phyloP scores from a whole-genome alignment of 257 asterid genomes.

The Primulina eburnea region DNA sequence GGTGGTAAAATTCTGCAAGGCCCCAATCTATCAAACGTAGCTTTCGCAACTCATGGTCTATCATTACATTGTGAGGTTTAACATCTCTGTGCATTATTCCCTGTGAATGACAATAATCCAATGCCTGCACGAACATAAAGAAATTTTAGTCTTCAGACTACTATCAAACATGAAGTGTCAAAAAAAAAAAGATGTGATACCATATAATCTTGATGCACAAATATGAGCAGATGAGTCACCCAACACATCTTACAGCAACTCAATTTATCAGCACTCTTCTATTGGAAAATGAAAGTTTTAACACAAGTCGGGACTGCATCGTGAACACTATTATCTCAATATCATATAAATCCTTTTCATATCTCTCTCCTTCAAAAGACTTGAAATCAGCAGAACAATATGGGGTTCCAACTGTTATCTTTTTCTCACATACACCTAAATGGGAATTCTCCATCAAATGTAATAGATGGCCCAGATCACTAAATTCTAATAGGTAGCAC shows the following conservation, averaged over 20 bases:
- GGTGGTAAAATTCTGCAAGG: constrained; percentile 69
- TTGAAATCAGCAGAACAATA: no score
- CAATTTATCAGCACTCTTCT: not conserved
- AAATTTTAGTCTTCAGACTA: constrained; percentile 8
- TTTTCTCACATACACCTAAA: no score
- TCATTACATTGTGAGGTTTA: constrained; percentile 85
- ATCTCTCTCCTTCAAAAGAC: no score
- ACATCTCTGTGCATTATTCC: constrained; percentile 79
- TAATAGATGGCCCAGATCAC: no score
- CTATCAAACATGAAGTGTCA: not conserved
- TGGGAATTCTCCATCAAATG: no score
- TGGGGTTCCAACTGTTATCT: no score
- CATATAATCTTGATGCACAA: not conserved
- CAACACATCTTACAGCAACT: constrained; percentile 12
- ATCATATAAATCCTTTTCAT: no score
- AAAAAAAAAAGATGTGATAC: not conserved
- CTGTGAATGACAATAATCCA: constrained; percentile 75
- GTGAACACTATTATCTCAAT: not conserved
- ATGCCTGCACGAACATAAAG: constrained; percentile 45
- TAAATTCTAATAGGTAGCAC: not conserved
- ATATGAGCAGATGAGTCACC: not conserved
- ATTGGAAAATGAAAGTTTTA: not conserved
- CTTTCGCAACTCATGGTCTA: constrained; percentile 75
- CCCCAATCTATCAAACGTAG: constrained; percentile 89
- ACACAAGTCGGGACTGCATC: not conserved